A percentile compares a stretch with the other conserved stretches of the same genome.
Evolutionary conservation across 78 protist genomes (phyloP).

Genomic region (Anaeramoeba flamelloides): DNA sequence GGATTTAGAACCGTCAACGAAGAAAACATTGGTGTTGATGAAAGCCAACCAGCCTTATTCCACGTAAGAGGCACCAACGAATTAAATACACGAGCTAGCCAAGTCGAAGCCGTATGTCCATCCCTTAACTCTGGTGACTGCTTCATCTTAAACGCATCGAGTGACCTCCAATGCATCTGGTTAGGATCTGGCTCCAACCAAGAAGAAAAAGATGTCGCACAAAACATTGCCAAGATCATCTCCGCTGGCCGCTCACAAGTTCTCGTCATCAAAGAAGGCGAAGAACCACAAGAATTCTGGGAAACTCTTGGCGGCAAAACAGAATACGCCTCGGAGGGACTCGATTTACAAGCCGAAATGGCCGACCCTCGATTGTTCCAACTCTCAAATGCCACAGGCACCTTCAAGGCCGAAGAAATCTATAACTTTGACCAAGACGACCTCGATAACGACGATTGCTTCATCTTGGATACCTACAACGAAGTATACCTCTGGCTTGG

Average conservation of each 20-base stretch:
- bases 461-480: constrained; percentile 21
- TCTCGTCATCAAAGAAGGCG: constrained; percentile 17
- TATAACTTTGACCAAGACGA: constrained; percentile 27
- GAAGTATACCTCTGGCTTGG: constrained; percentile 38
- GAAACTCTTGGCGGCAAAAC: constrained; percentile 28
- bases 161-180: constrained; percentile 22
- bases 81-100: constrained; percentile 6
- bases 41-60: constrained; percentile 15
- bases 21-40: no score
- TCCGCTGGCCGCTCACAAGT: neutral
- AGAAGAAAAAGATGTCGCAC: constrained; percentile 12
- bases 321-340: neutral
- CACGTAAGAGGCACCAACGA: constrained; percentile 22
- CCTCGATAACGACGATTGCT: constrained; percentile 27
- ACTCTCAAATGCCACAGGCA: constrained; percentile 26
- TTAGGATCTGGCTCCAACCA: constrained; percentile 17
- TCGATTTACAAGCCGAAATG: constrained; percentile 10
- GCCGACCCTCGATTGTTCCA: constrained; percentile 40
- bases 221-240: constrained; percentile 2
- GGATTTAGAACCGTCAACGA: no score
- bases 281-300: constrained; percentile 35
- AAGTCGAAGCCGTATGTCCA: no score
- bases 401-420: constrained; percentile 12
- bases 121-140: constrained; percentile 35
- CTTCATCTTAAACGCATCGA: constrained; percentile 21